Evolutionary conservation across 2,329 filamentous ascomycete genomes (phyloP).

Genomic region (Colletotrichum filicis): DNA sequence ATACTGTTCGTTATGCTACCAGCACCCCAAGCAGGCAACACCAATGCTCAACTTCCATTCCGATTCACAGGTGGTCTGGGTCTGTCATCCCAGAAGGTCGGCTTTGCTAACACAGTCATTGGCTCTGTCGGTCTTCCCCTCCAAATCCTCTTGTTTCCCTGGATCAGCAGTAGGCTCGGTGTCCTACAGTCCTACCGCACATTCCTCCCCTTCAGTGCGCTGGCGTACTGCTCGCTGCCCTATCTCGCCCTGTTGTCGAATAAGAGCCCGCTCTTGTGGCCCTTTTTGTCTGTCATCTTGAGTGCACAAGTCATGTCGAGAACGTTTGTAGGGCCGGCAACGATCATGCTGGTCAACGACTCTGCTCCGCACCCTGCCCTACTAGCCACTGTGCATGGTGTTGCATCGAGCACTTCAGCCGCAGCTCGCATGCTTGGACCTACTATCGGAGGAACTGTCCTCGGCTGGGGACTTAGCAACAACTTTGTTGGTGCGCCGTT

Average conservation of each 20-base stretch:
- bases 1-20: constrained; percentile 39
- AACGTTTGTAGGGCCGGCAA: constrained; percentile 40
- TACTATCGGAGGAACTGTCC: constrained; percentile 36
- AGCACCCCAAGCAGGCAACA: constrained; percentile 22
- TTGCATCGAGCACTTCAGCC: constrained; percentile 40
- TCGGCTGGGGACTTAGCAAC: constrained; percentile 40
- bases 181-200: constrained; percentile 36
- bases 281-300: constrained; percentile 34
- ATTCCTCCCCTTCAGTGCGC: constrained; percentile 39
- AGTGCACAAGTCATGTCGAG: constrained; percentile 38
- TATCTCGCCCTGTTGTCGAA: constrained; percentile 38
- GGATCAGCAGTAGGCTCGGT: constrained; percentile 33
- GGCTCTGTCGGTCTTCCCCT: constrained; percentile 39
- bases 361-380: constrained; percentile 37
- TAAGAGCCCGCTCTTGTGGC: constrained; percentile 35
- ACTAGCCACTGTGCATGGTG: constrained; percentile 40
- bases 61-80: constrained; percentile 40
- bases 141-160: constrained; percentile 39
- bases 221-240: constrained; percentile 37
- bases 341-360: constrained; percentile 41
- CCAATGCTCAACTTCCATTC: constrained; percentile 27
- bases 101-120: constrained; percentile 40
- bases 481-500: constrained; percentile 39
- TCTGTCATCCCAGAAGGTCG: constrained; percentile 38
- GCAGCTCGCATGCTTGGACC: constrained; percentile 40